Conservation (phyloP, 2,329 filamentous ascomycete species). For the Aspergillus bombycis region DNA sequence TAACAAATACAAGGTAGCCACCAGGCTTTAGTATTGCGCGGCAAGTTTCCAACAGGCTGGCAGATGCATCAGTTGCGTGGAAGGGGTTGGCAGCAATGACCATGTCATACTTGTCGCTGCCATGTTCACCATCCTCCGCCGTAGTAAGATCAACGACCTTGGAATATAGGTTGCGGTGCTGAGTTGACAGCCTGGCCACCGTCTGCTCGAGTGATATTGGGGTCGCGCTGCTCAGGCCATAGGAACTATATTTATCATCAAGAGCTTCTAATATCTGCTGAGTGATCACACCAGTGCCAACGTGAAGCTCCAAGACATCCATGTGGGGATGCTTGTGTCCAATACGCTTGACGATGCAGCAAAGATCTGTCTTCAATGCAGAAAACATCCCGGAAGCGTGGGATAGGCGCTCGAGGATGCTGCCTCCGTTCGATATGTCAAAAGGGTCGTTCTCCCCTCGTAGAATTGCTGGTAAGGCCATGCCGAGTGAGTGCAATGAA, state of each 20-base stretch:
- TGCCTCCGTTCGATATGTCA: not conserved
- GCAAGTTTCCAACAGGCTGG: not conserved
- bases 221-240: not conserved
- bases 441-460: not conserved
- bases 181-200: not conserved
- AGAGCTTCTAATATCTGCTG: not conserved
- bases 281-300: not conserved
- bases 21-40: not conserved
- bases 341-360: not conserved
- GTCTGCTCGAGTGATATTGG: not conserved
- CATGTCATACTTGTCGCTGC: not conserved
- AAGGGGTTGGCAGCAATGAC: not conserved
- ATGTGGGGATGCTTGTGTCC: conserved; percentile 1
- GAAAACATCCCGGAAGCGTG: not conserved
- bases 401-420: not conserved
- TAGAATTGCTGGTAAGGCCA: not conserved
- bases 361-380: not conserved
- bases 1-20: not conserved
- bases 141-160: not conserved
- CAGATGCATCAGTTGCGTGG: not conserved
- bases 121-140: not conserved
- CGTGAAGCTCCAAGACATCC: not conserved
- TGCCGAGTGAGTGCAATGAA: not conserved
- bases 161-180: not conserved
- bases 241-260: not conserved